A percentile compares a stretch with the other conserved stretches of the same genome.
These are phyloP conservation scores for Colletotrichum godetiae DNA, from an alignment of 2,329 filamentous ascomycete genomes.

Conservation along the genomic window DNA sequence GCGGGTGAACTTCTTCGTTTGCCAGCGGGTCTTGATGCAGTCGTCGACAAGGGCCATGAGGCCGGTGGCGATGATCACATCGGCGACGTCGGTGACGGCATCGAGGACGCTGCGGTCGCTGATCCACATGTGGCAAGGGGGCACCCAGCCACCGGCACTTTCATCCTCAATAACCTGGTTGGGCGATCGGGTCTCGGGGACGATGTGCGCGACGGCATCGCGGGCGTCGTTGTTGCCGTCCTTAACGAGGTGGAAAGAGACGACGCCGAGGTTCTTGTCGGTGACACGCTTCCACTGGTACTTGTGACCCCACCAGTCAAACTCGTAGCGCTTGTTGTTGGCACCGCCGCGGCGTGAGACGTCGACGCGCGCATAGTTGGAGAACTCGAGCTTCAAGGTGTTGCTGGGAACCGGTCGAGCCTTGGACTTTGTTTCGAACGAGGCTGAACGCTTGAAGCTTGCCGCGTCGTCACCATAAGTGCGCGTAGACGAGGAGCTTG, in stretches of 20 bases:
- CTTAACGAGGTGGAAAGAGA: constrained; percentile 84
- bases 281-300: constrained; percentile 86
- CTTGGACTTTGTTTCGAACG: constrained; percentile 48
- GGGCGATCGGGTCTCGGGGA: constrained; percentile 80
- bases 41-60: constrained; percentile 91
- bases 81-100: constrained; percentile 82
- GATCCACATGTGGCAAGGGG: constrained; percentile 92
- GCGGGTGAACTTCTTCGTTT: constrained; percentile 56
- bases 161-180: constrained; percentile 78
- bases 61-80: constrained; percentile 91
- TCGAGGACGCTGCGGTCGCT: constrained; percentile 77
- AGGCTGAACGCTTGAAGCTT: constrained; percentile 41
- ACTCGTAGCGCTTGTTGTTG: constrained; percentile 82
- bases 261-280: constrained; percentile 74
- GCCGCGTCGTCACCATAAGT: constrained; percentile 46
- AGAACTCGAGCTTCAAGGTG: constrained; percentile 91
- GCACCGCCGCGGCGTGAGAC: constrained; percentile 76
- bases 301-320: constrained; percentile 90
- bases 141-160: constrained; percentile 86
- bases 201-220: constrained; percentile 81
- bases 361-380: constrained; percentile 95
- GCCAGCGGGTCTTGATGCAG: constrained; percentile 85
- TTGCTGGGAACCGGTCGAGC: constrained; percentile 70
- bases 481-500: constrained; percentile 47
- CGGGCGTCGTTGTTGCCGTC: constrained; percentile 62